Percentiles rank a stretch among this genome's conserved stretches.
Evolutionary conservation across 768 basidiomycete species (phyloP).

Genomic region (Russula emetica): DNA sequence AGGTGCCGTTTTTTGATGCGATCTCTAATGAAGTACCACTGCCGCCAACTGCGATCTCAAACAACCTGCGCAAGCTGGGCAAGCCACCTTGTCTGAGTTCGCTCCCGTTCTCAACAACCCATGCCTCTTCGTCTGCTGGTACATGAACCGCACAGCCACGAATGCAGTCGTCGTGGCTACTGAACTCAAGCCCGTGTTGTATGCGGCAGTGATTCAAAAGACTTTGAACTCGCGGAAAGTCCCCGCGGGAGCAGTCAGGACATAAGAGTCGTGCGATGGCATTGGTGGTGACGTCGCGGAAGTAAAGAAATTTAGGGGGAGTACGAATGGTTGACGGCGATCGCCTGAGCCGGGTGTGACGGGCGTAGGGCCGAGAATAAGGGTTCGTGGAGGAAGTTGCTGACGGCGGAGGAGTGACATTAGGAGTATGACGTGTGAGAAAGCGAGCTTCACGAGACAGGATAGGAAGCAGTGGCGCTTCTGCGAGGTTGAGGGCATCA

Average conservation of each 20-base stretch:
- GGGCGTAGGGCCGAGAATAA: conserved; percentile 31
- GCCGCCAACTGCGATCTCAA: conserved; percentile 47
- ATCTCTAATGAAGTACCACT: conserved; percentile 31
- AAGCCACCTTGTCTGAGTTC: conserved; percentile 42
- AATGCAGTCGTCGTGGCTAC: conserved; percentile 51
- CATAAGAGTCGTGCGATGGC: conserved; percentile 40
- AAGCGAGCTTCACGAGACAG: conserved; percentile 34
- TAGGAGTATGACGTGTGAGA: conserved; percentile 28
- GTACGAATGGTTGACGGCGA: conserved; percentile 31
- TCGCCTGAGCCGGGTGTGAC: conserved; percentile 29
- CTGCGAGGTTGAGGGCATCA: conserved; percentile 42
- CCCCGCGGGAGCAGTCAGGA: conserved; percentile 42
- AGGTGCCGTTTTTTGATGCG: conserved; percentile 6
- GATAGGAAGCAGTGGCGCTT: conserved; percentile 39
- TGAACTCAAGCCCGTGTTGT: conserved; percentile 45
- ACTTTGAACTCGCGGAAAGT: conserved; percentile 50
- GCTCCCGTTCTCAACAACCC: conserved; percentile 37
- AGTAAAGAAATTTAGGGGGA: conserved; percentile 34
- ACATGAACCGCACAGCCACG: conserved; percentile 42
- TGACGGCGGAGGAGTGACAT: conserved; percentile 27
- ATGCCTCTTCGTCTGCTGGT: conserved; percentile 34
- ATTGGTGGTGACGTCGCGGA: conserved; percentile 37
- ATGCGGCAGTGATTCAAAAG: conserved; percentile 51
- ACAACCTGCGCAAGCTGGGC: conserved; percentile 46
- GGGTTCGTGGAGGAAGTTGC: conserved; percentile 28